Conservation (phyloP, 208 protist genomes). For the Wallacemonas sp. region DNA sequence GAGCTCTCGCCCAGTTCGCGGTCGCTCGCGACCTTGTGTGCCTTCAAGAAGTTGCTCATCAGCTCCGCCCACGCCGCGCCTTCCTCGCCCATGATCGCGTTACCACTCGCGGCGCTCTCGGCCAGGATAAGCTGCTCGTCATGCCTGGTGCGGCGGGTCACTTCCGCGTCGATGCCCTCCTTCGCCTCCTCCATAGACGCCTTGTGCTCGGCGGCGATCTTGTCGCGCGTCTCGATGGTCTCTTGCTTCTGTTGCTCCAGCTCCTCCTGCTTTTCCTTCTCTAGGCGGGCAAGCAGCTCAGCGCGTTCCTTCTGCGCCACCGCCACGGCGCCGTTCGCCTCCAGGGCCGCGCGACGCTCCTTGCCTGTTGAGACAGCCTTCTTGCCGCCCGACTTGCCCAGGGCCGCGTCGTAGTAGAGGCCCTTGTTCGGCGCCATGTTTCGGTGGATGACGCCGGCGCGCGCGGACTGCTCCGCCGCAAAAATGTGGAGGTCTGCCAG, state of each 20-base stretch:
- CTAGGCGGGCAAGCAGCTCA: conserved; percentile 22
- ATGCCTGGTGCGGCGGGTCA: conserved; percentile 15
- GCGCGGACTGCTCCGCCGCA: conserved; percentile 32
- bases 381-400: conserved; percentile 26
- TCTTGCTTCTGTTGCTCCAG: conserved; percentile 11
- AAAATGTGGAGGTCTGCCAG: conserved; percentile 80
- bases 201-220: conserved; percentile 30
- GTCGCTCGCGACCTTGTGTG: conserved; percentile 32
- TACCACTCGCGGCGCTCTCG: conserved; percentile 29
- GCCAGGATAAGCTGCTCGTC: conserved; percentile 31
- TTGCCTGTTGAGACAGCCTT: conserved; percentile 7
- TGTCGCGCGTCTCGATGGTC: conserved; percentile 39
- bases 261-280: conserved; percentile 45
- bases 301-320: conserved; percentile 53
- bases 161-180: conserved; percentile 35
- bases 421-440: conserved; percentile 38
- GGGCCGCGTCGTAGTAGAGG: conserved; percentile 56
- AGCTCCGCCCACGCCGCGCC: conserved; percentile 40
- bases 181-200: conserved; percentile 33
- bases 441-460: conserved; percentile 50
- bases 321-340: conserved; percentile 39
- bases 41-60: conserved; percentile 26
- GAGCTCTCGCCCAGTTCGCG: conserved; percentile 23
- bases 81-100: conserved; percentile 49
- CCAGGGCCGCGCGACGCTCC: conserved; percentile 33